Percentiles rank a stretch among this genome's conserved stretches.
These are phyloP conservation scores for Microascus cirrosus DNA, from an alignment of 2,329 filamentous ascomycete genomes.

Conservation along the genomic window DNA sequence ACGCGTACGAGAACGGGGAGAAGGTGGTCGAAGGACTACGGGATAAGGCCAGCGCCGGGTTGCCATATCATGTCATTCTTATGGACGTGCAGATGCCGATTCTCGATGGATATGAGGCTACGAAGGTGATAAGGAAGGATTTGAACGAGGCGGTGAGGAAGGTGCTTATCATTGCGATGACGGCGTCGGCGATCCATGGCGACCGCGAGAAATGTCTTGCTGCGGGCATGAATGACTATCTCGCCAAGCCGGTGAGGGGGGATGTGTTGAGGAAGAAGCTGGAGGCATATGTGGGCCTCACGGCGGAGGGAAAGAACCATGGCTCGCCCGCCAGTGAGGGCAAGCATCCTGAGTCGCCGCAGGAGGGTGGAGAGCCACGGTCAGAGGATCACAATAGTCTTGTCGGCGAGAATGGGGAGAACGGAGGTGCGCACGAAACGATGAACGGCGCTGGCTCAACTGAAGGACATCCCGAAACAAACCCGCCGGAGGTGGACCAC, in stretches of 20 bases:
- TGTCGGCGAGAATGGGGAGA: not conserved
- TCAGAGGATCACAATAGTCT: no score
- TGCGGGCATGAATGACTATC: constrained; percentile 94
- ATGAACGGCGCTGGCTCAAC: not conserved
- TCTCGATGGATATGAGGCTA: constrained; percentile 86
- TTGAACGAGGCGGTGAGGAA: constrained; percentile 64
- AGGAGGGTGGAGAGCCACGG: no score
- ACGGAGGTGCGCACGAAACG: not conserved
- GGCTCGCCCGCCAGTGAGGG: not conserved
- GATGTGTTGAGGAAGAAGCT: constrained; percentile 80
- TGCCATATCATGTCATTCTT: constrained; percentile 78
- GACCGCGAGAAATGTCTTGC: constrained; percentile 93
- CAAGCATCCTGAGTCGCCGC: no score
- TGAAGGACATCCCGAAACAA: not conserved
- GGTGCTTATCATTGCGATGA: constrained; percentile 95
- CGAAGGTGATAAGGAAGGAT: constrained; percentile 70
- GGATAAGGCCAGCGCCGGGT: constrained; percentile 55
- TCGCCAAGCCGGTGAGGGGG: constrained; percentile 88
- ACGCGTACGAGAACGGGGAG: constrained; percentile 81
- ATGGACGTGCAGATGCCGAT: constrained; percentile 98
- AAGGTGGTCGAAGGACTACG: constrained; percentile 83
- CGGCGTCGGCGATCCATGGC: constrained; percentile 85
- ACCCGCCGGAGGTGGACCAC: not conserved
- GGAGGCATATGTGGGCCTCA: constrained; percentile 37
- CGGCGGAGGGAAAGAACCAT: not conserved